Base-by-base conservation (phyloP, 2,329 filamentous ascomycete genomes). In the Ceratocystis alfenasii region DNA sequence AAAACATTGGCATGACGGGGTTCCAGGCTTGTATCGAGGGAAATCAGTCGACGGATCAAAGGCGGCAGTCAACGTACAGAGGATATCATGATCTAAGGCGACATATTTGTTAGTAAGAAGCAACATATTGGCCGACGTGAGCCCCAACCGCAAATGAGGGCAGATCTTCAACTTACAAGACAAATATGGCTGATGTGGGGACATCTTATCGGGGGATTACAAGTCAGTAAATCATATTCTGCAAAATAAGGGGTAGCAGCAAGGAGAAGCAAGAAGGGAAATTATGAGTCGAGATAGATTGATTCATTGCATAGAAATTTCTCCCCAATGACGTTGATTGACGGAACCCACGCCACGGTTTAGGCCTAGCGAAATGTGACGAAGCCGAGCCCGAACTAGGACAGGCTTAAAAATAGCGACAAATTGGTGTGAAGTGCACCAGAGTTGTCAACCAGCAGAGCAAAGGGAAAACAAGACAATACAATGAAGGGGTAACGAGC, bases 141-240 rank as follows among this genome's bases (percentile, higher is more conserved):
- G 10, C 3, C 3, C 36, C 36, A 41, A 15, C 36, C 10, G 36
- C 36, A 41, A 41, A 41, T 12, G 36, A 41, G 36, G 10, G 10
- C 36, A 41, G 10, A 15, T 62, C 63, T 66, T 68, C 61, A 66
- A 75, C 77, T 76, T 71, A 79, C 77, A 79, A 8, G 78, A 79
- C 1, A 80, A 74, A 69, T 79, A 78, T 7, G 77, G 73, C 53
- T 76, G 71, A 55, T 74, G 74, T 0, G 77, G 74, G 1, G 76
- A 76, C n/a, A 71, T 71, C 73, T 74, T 63, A 44, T 55, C 17
- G 45, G 12, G 28, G 62, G 28, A 44, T 30, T 61, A 17, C 12
- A 53, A 45, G 28, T 60, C 63, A 68, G 57, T 61, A 62, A 20
- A 45, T 12, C 50, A 8, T 36, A 62, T 44, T 57, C 28, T 33